Base-by-base conservation (phyloP, 2,329 filamentous ascomycete genomes). In the Aspergillus sp. region DNA sequence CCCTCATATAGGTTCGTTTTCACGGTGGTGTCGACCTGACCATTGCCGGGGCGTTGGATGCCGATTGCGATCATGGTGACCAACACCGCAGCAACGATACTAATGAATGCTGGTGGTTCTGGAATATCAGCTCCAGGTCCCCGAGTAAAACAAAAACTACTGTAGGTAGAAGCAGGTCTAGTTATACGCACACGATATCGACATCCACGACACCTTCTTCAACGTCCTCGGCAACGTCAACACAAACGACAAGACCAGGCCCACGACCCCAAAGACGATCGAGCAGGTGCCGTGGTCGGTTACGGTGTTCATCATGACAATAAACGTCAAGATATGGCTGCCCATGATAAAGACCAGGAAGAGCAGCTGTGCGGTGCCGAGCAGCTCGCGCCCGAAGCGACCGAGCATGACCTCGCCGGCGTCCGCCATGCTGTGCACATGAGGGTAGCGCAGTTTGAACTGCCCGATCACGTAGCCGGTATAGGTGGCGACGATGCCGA, bases 311-410 rank as follows among this genome's bases (percentile, higher is more conserved):
- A 90, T 82, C 68, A 87, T 87, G 65, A 90, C 87, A 20, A 81
- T 82, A 62, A 89, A 89, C 0, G 86, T 88, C 59, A 90, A 74
- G 58, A 88, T 80, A 74, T 91, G 89, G 11, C 86, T 88, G 42
- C 82, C 87, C 71, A 87, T 85, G 63, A 88, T 83, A 75, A 90
- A 88, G 61, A 87, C 75, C 42, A 90, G 77, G 70, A 89, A 84
- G 14, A 90, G 73, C 6, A 82, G 73, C 64, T 88, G 86, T 63
- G 83, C 85, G 58, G 77, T 73, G n/a, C 85, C 86, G 39, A 88
- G 78, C 29, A 90, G 61, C 70, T 88, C 85, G 61, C 85, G 82
- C 1, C 85, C 86, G 31, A 84, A 75, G 11, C 73, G 75, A n/a
- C 88, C 88, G 62, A 82, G 77, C 55, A 90, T 78, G 55, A 90